Conservation (phyloP, 306 rosid species). For the Cyclanthera cordifolia region DNA sequence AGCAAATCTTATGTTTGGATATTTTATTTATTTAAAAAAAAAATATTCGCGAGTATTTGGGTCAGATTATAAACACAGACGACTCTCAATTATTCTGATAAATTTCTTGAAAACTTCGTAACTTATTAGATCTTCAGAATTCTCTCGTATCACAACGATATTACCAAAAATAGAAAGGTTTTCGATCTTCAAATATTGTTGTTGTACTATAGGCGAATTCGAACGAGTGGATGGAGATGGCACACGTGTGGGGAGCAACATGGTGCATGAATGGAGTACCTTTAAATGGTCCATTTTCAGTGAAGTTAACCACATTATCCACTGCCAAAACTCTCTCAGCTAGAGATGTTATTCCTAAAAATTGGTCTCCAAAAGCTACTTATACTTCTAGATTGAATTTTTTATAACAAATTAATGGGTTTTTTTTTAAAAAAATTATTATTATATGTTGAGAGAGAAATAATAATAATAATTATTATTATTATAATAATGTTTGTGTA, state of each 20-base stretch:
- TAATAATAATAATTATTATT: neutral
- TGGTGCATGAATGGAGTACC: constrained; percentile 65
- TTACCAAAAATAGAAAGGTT: no score
- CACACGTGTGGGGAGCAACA: constrained; percentile 83
- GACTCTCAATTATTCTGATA: no score
- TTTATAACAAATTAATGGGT: neutral
- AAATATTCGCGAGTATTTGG: no score
- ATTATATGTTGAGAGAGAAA: neutral
- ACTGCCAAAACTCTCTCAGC: constrained; percentile 49
- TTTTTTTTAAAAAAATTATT: no score
- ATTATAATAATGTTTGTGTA: neutral
- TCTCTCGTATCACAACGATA: no score
- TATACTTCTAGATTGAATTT: constrained; percentile 68
- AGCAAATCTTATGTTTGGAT: no score
- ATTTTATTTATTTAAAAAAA: no score
- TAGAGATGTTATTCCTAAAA: constrained; percentile 56
- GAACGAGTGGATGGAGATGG: constrained; percentile 59
- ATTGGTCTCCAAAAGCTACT: constrained; percentile 73
- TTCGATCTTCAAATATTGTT: no score
- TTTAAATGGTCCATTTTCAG: constrained; percentile 70
- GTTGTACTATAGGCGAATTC: constrained; percentile 44
- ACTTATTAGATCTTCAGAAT: no score
- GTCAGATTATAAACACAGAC: no score
- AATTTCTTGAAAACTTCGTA: no score
- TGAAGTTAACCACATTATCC: constrained; percentile 55